Conservation (phyloP, 2,329 filamentous ascomycete genomes). For the Pseudomassariella vexata region DNA sequence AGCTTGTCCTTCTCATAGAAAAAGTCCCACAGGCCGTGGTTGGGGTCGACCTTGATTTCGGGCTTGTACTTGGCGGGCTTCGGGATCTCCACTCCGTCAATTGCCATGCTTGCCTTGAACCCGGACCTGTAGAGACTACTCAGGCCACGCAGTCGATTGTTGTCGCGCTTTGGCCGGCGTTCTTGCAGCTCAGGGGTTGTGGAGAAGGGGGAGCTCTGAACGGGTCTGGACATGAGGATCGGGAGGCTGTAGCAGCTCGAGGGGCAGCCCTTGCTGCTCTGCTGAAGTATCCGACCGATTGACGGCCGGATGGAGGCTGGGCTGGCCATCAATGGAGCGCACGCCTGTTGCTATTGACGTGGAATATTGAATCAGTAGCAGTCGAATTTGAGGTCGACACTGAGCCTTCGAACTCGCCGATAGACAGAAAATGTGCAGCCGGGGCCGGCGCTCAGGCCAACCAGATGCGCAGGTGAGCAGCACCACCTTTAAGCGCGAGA, state of each 20-base stretch:
- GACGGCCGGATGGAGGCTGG: conserved; percentile 21
- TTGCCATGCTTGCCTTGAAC: conserved; percentile 65
- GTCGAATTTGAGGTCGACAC: too few relatives aligned
- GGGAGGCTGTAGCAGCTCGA: conserved; percentile 10
- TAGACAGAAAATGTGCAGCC: too few relatives aligned
- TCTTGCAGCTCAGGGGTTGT: conserved; percentile 21
- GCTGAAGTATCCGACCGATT: conserved; percentile 20
- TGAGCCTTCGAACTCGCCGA: too few relatives aligned
- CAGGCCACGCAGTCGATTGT: conserved; percentile 74
- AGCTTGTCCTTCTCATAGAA: conserved; percentile 67
- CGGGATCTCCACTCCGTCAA: conserved; percentile 67
- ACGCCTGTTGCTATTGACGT: neutral
- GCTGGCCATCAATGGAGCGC: conserved; percentile 20
- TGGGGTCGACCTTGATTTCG: conserved; percentile 53
- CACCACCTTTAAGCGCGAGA: too few relatives aligned
- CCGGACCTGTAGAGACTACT: conserved; percentile 77
- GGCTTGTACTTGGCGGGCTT: conserved; percentile 62
- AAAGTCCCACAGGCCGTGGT: conserved; percentile 91
- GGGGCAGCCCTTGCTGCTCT: conserved; percentile 10
- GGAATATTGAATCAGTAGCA: too few relatives aligned
- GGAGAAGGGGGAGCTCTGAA: conserved; percentile 23
- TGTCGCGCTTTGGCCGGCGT: conserved; percentile 52
- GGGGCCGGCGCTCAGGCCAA: too few relatives aligned
- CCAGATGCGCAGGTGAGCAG: too few relatives aligned
- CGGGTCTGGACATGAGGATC: conserved; percentile 8